Conservation (phyloP, 2,329 filamentous ascomycete genomes). For the Apiospora koreana region DNA sequence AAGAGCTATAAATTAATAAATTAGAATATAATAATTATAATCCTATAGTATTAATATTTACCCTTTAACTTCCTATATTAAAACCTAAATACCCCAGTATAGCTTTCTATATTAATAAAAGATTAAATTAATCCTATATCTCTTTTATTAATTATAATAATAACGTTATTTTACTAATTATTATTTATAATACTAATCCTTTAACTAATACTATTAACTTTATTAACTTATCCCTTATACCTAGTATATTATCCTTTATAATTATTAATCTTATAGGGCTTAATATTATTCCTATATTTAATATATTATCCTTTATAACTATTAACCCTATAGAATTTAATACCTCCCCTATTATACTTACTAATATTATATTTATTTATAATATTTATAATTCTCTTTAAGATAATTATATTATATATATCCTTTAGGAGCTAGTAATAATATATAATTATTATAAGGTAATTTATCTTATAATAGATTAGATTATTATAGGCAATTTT, state of each 20-base stretch:
- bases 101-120: background rate
- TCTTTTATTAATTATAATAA: background rate
- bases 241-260: too few relatives aligned
- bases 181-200: background rate
- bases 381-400: background rate
- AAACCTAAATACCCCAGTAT: too few relatives aligned
- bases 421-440: too few relatives aligned
- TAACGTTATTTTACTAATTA: background rate
- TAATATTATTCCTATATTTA: too few relatives aligned
- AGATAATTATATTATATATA: background rate
- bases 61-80: background rate
- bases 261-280: too few relatives aligned
- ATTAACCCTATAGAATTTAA: background rate
- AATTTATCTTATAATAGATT: background rate
- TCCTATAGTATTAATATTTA: background rate
- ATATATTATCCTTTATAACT: background rate
- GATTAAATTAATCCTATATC: background rate
- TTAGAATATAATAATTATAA: too few relatives aligned
- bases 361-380: background rate
- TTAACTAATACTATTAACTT: background rate
- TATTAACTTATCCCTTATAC: too few relatives aligned
- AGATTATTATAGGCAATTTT: too few relatives aligned
- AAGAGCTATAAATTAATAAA: too few relatives aligned
- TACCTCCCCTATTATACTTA: background rate
- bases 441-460: background rate